These are phyloP conservation scores for Theileria orientalis DNA, from an alignment of 169 alveolate genomes.

Conservation along the genomic window DNA sequence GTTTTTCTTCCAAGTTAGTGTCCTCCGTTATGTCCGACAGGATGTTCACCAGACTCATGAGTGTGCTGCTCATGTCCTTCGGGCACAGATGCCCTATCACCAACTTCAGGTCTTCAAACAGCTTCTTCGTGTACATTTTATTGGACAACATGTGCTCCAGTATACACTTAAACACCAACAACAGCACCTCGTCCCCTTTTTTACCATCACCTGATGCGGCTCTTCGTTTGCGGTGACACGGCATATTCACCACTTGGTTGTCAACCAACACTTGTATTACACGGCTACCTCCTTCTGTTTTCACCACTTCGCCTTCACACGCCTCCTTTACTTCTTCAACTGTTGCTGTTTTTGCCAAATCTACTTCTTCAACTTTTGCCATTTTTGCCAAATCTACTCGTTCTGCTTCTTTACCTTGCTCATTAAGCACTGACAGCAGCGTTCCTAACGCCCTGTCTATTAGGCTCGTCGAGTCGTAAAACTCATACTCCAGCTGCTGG, in stretches of 20 bases:
- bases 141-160: neutral
- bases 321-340: neutral
- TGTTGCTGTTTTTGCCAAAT: neutral
- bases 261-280: neutral
- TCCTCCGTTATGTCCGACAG: neutral
- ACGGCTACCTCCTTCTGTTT: no score
- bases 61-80: neutral
- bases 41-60: neutral
- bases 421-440: neutral
- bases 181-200: neutral
- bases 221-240: no score
- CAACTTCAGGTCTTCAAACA: neutral
- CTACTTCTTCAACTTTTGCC: neutral
- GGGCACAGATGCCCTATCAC: neutral
- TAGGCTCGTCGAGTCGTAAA: neutral
- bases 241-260: no score
- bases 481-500: neutral
- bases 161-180: neutral
- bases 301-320: no score
- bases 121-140: neutral
- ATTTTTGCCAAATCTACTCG: neutral
- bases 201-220: neutral
- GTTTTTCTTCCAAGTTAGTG: neutral
- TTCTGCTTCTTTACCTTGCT: no score
- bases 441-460: neutral